Evolutionary conservation across 2,329 filamentous ascomycete species (phyloP).

Genomic region (Pseudofabraea citricarpa): DNA sequence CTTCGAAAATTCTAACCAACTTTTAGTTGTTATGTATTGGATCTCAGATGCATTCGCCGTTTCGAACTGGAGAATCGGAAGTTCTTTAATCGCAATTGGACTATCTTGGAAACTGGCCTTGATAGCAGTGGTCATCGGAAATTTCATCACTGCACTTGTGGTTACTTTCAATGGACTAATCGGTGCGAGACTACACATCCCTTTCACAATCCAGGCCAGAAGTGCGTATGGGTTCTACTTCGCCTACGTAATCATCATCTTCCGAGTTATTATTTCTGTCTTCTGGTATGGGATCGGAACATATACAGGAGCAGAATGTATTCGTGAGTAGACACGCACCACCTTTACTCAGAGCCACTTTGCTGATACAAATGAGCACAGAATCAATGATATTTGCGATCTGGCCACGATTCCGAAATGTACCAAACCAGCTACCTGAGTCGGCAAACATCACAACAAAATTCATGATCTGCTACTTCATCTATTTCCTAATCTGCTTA

Average conservation of each 20-base stretch:
- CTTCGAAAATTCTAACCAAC: no score
- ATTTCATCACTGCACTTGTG: constrained; percentile 14
- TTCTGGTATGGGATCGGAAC: constrained; percentile 30
- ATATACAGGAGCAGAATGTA: constrained; percentile 24
- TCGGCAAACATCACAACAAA: constrained; percentile 47
- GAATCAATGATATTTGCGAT: constrained; percentile 21
- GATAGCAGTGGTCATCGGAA: constrained; percentile 13
- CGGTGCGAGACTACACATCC: constrained; percentile 23
- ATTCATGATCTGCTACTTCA: constrained; percentile 47
- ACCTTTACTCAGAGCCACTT: no score
- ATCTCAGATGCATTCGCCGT: constrained; percentile 17
- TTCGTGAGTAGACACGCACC: constrained; percentile 14
- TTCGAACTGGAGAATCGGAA: constrained; percentile 15
- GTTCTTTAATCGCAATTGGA: constrained; percentile 13
- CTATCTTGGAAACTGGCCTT: constrained; percentile 16
- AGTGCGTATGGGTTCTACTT: constrained; percentile 25
- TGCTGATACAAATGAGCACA: no score
- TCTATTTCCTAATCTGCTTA: constrained; percentile 24
- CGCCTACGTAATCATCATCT: constrained; percentile 18
- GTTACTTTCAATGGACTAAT: constrained; percentile 18
- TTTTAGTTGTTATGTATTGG: constrained; percentile 14
- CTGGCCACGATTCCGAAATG: constrained; percentile 12
- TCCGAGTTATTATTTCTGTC: constrained; percentile 28
- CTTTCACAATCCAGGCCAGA: constrained; percentile 22
- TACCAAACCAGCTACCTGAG: constrained; percentile 39